phyloP scores from a whole-genome alignment of 306 rosid species.

The Vigna angularis region DNA sequence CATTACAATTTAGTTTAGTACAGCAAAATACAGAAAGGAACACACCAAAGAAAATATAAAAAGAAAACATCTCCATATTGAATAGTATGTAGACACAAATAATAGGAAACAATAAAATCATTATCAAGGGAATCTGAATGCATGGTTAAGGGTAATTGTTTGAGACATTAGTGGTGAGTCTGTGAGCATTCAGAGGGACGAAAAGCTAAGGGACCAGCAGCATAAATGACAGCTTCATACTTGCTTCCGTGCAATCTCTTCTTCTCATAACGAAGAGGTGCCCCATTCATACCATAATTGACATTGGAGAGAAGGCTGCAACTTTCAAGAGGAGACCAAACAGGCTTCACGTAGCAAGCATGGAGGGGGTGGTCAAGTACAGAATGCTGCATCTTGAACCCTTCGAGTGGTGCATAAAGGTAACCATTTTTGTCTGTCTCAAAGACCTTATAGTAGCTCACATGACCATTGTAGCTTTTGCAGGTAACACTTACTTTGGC shows the following conservation, averaged over 20 bases:
- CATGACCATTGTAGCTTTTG: conserved; percentile 69
- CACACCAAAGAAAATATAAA: background rate
- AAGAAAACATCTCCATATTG: background rate
- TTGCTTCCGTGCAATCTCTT: conserved; percentile 63
- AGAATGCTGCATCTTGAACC: conserved; percentile 61
- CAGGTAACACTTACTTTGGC: conserved; percentile 87
- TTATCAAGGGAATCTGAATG: conserved; percentile 19
- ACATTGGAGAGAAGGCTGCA: conserved; percentile 74
- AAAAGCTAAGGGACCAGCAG: conserved; percentile 94
- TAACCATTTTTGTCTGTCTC: conserved; percentile 74
- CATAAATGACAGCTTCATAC: conserved; percentile 73
- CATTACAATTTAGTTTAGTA: conserved; percentile 42
- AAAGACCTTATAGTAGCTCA: conserved; percentile 76
- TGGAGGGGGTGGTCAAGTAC: conserved; percentile 87
- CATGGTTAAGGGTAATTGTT: background rate
- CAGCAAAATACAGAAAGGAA: conserved; percentile 18
- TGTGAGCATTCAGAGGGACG: conserved; percentile 67
- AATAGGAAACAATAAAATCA: conserved; percentile 10
- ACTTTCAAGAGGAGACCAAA: conserved; percentile 67
- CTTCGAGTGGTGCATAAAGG: conserved; percentile 74
- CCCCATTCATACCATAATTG: conserved; percentile 76
- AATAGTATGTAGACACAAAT: conserved; percentile 36
- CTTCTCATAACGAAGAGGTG: conserved; percentile 72
- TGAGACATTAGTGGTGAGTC: conserved; percentile 44
- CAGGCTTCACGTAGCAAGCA: conserved; percentile 75